Base-by-base conservation (phyloP, 768 basidiomycete genomes). In the Russula griseocarnosa region DNA sequence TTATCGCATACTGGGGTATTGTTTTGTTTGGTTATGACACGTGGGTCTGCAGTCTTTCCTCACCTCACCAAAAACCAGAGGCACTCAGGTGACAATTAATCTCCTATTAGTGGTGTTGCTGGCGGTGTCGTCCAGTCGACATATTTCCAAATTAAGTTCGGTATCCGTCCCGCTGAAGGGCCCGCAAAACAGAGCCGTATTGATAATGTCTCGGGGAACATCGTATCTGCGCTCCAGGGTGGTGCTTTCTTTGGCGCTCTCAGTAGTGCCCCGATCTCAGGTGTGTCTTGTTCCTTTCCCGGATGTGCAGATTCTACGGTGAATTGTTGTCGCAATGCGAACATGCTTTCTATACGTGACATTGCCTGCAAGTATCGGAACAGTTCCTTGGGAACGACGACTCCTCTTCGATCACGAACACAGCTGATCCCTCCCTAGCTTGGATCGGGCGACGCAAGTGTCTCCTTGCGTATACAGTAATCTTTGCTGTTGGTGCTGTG, bases 191-290 rank as follows among this genome's bases (percentile, higher is more conserved):
- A 71, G 24, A 66, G 65, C 26, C 73, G 76, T 42, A 68, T 73
- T 22, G 81, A 87, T 61, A 76, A 79, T 5, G 77, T 93, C n/a
- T 86, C 86, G 0, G 87, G 88, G 49, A 92, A 90, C 67, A 86
- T 95, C 49, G 93, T 94, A 20, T 90, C 92, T 3, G 89, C 94
- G 5, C 79, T 94, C 11, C 92, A 94, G 71, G 90, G 86, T 5
- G 91, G 91, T 13, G 90, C 90, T 0, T 93, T 94, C 80, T 94
- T 94, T 70, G 93, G 92, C 62, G 90, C 92, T 16, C 72, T 95
- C 7, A 81, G 82, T 11, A 86, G 85, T 67, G 87, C 87, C 1
- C 87, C 86, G 0, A 70, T 88, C 49, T 88, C 88, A 13, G 76
- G 89, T 90, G 62, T 55, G 79, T 75, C 10, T 49, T 54, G 51